Evolutionary conservation across 2,329 filamentous ascomycete genomes (phyloP), one percentile per base, ranked within the genome.

Genomic region (Trichoderma lentiforme): DNA sequence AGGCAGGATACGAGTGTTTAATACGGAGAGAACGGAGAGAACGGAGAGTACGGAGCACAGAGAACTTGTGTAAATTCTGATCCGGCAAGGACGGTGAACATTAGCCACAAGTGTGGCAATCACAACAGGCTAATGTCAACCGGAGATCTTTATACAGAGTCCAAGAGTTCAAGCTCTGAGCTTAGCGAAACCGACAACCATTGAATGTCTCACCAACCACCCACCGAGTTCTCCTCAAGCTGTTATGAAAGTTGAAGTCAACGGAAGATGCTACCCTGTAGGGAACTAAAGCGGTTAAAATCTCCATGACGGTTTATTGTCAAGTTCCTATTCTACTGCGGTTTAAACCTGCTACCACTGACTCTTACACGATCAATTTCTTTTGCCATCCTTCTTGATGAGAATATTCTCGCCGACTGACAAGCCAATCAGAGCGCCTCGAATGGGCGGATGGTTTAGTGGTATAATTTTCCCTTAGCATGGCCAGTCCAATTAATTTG

Each of bases 391-490:
- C 28, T 62, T 70, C 67, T 18, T 70, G 1, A 53, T 14, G 5
- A n/a, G 39, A 51, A 34, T 69, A 69, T 51, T n/a, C 14, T 34
- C n/a, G 1, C 2, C 3, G 4, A 3, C 21, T 0, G 2, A 1
- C 56, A 70, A 68, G 67, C 57, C 39, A 62, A 70, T 70, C 57
- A 61, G 56, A 67, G 28, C 30, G 67, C 57, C 32, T 66, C n/a
- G 30, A 70, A 36, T 66, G 70, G 70, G 70, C 70, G 70, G 62
- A 71, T 71, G 70, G 70, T 71, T 67, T 71, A 71, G 70, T 71
- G 70, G 70, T 71, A 71, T 71, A 67, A 71, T 71, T 71, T 71
- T 71, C 70, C 70, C 63, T 71, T 71, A 71, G 70, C 70, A 71
- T 67, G 2, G 21, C 28, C 12, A 12, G 8, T 69, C 7, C 57